Conservation (phyloP, 2,329 filamentous ascomycete species). For the Calycina herbarum region DNA sequence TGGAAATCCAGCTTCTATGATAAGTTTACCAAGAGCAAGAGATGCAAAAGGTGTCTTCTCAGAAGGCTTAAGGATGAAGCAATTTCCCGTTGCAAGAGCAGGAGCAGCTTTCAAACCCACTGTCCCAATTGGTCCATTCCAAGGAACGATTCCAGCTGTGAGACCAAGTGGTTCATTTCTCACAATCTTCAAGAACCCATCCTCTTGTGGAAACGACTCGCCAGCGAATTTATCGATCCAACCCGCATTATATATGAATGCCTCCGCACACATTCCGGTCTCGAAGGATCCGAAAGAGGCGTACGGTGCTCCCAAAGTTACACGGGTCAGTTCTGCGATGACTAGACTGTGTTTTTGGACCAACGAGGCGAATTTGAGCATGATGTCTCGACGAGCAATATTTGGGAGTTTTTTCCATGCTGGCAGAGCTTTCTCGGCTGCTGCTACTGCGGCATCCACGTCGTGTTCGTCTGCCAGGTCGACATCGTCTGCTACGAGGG, state of each 20-base stretch:
- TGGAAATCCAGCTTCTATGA: conserved; percentile 35
- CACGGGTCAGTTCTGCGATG: conserved; percentile 44
- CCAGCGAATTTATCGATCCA: conserved; percentile 44
- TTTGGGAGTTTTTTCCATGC: conserved; percentile 45
- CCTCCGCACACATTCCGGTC: conserved; percentile 36
- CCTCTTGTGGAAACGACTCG: conserved; percentile 44
- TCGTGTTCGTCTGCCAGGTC: conserved; percentile 44
- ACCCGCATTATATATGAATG: conserved; percentile 39
- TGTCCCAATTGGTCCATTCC: conserved; percentile 53
- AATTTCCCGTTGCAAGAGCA: conserved; percentile 59
- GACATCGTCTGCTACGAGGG: conserved; percentile 50
- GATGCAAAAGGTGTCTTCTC: conserved; percentile 60
- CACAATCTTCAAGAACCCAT: conserved; percentile 46
- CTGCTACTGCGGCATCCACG: conserved; percentile 45
- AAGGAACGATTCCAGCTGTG: conserved; percentile 56
- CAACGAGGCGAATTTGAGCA: conserved; percentile 47
- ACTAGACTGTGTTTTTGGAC: conserved; percentile 41
- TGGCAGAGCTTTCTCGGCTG: conserved; percentile 47
- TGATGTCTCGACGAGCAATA: conserved; percentile 41
- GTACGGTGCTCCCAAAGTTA: conserved; percentile 49
- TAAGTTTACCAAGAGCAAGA: conserved; percentile 46
- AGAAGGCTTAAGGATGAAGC: conserved; percentile 60
- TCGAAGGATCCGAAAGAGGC: conserved; percentile 47
- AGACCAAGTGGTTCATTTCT: conserved; percentile 46
- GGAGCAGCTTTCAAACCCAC: conserved; percentile 57